Conservation (phyloP, 495 filamentous ascomycete genomes). For the Penicillium salamii region DNA sequence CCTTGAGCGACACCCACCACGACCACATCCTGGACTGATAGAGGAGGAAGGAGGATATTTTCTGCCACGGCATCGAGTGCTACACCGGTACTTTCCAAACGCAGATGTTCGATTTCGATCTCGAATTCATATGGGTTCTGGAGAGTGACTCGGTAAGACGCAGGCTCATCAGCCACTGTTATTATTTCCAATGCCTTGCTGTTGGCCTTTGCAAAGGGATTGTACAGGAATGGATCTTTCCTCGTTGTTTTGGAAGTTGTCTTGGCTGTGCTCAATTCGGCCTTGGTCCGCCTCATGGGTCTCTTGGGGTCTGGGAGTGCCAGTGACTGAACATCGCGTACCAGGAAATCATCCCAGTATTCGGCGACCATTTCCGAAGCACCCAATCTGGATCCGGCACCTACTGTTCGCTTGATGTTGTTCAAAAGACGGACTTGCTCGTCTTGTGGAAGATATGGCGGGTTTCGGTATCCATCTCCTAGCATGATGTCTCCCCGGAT, state of each 20-base stretch:
- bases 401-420: slow-evolving; percentile 81
- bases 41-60: slow-evolving; percentile 68
- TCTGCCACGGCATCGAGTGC: slow-evolving; percentile 64
- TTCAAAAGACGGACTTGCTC: slow-evolving; percentile 79
- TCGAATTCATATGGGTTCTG: slow-evolving; percentile 96
- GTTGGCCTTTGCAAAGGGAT: slow-evolving; percentile 73
- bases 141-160: slow-evolving; percentile 73
- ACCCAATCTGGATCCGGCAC: slow-evolving; percentile 70
- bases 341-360: slow-evolving; percentile 95
- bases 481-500: slow-evolving; percentile 74
- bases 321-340: slow-evolving; percentile 73
- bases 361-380: slow-evolving; percentile 66
- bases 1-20: slow-evolving; percentile 65
- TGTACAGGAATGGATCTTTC: slow-evolving; percentile 88
- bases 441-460: slow-evolving; percentile 70
- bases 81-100: slow-evolving; percentile 68
- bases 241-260: slow-evolving; percentile 46
- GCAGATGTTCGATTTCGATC: slow-evolving; percentile 77
- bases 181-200: slow-evolving; percentile 60
- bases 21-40: slow-evolving; percentile 73
- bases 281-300: slow-evolving; percentile 70
- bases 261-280: slow-evolving; percentile 63
- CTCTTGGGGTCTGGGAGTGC: slow-evolving; percentile 48
- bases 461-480: slow-evolving; percentile 37
- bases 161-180: slow-evolving; percentile 72